Conservation (phyloP, 2,329 filamentous ascomycete species). For the Canariomyces notabilis region DNA sequence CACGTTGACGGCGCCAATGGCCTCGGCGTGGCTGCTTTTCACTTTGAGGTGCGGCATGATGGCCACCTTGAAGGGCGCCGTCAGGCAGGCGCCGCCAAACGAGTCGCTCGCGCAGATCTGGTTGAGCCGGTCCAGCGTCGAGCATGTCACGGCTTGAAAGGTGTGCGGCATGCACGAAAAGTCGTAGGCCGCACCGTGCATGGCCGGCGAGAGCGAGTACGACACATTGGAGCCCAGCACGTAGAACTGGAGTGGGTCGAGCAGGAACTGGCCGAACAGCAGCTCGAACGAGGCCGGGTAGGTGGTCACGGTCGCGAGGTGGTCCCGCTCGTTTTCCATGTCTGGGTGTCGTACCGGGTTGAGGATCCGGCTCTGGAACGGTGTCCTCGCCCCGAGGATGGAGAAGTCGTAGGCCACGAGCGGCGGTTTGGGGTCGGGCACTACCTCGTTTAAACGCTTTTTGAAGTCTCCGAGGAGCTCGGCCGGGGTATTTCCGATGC, state of each 20-base stretch:
- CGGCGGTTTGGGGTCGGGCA: constrained; percentile 45
- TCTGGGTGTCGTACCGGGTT: constrained; percentile 47
- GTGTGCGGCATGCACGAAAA: constrained; percentile 63
- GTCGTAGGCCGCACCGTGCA: constrained; percentile 65
- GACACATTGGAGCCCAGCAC: constrained; percentile 63
- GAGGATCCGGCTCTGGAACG: constrained; percentile 43
- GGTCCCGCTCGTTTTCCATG: constrained; percentile 37
- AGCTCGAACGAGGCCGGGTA: constrained; percentile 52
- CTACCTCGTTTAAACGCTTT: constrained; percentile 37
- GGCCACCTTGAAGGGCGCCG: constrained; percentile 66
- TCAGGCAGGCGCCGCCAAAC: constrained; percentile 65
- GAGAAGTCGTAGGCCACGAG: constrained; percentile 45
- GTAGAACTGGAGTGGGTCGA: constrained; percentile 64
- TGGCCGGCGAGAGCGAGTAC: constrained; percentile 66
- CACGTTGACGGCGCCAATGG: constrained; percentile 69
- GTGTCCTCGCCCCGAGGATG: constrained; percentile 38
- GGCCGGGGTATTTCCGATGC: constrained; percentile 50
- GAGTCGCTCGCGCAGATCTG: constrained; percentile 52
- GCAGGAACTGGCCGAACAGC: constrained; percentile 55
- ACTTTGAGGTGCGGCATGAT: constrained; percentile 60
- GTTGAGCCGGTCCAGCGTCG: constrained; percentile 56
- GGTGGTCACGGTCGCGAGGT: constrained; percentile 47
- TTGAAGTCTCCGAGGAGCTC: constrained; percentile 46
- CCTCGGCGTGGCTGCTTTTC: constrained; percentile 62
- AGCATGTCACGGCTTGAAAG: constrained; percentile 56